Base-by-base conservation (phyloP, 2,329 filamentous ascomycete species). In the Penicillium sp. region DNA sequence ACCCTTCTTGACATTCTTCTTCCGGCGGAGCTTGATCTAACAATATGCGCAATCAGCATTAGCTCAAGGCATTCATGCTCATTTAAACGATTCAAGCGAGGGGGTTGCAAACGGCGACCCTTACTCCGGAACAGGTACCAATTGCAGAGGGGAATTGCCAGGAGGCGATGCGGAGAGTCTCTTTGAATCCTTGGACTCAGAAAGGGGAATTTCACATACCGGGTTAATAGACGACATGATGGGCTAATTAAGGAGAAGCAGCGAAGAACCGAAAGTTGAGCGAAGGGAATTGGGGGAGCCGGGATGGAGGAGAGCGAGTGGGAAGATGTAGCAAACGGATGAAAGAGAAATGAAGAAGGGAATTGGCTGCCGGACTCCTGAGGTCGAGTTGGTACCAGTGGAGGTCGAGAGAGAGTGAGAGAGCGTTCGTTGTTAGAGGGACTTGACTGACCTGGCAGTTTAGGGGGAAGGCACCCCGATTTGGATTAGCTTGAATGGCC, bases 1-100 rank as follows among this genome's bases (percentile, higher is more conserved):
- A 78, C 95, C 95, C 88, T 97, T 97, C 91, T 97, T 97, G 84
- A 99, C 94, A 88, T 99, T 98, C 91, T 99, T 99, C 94, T 99
- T 99, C 83, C 92, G 91, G 84, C 95, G 93, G 80, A 97, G 93
- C 91, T 97, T 95, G 82, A 96, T 92, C 89, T 92, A 61, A 38
- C 41, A 63, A 57, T 56, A 58, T 57, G 58, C 67, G 63, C 63
- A 63, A 64, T 62, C 45, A 55, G 35, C 45, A 46, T 62, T 58
- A 58, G 55, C 44, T 52, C 62, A 46, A 61, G 50, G 29, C 56
- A 54, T 48, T 30, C 38, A 48, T 60, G 26, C 50, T 29, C 53
- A 44, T 57, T 38, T 57, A 48, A 19, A 35, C 9, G 30, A 54
- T 46, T 44, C 46, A 21, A 26, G 19, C n/a, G 50, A 41, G 48